These are phyloP conservation scores for Pistacia vera DNA, from an alignment of 345 rosid genomes.

Conservation along the genomic window DNA sequence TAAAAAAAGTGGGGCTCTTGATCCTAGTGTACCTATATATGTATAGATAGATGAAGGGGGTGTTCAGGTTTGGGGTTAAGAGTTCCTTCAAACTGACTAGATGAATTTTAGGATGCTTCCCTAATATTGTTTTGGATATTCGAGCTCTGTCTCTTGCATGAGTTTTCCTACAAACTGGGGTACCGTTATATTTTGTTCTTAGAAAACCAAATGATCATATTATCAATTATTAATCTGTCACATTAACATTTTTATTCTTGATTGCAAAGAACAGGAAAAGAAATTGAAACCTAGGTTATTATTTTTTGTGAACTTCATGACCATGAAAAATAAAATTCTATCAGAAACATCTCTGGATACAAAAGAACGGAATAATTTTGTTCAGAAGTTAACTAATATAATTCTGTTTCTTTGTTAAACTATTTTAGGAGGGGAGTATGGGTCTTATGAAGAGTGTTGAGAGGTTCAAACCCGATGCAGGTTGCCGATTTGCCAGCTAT, in stretches of 20 bases:
- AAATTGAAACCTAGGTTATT: slow-evolving; percentile 3
- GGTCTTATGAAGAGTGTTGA: slow-evolving; percentile 90
- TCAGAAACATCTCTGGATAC: background rate
- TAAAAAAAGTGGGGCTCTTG: too few species aligned
- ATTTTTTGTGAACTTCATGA: background rate
- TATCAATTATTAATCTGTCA: background rate
- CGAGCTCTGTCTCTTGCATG: background rate
- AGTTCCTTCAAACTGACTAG: background rate
- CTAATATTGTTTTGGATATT: background rate
- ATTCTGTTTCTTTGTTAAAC: slow-evolving; percentile 16
- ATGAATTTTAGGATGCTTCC: background rate
- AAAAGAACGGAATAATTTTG: background rate
- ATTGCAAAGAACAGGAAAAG: background rate
- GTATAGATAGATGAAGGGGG: background rate
- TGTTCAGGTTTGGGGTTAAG: background rate
- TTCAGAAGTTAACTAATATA: background rate
- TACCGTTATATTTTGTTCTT: background rate
- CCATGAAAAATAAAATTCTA: background rate
- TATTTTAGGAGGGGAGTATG: slow-evolving; percentile 75
- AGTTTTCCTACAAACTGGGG: background rate
- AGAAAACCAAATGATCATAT: background rate
- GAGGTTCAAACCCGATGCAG: slow-evolving; percentile 83
- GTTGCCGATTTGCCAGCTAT: slow-evolving; percentile 81
- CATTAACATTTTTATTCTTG: background rate
- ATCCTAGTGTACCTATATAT: background rate